A percentile compares a stretch with the other conserved stretches of the same genome.
Evolutionary conservation across 352 stramenopile genomes (phyloP).

Genomic region (Globisporangium spiculum): DNA sequence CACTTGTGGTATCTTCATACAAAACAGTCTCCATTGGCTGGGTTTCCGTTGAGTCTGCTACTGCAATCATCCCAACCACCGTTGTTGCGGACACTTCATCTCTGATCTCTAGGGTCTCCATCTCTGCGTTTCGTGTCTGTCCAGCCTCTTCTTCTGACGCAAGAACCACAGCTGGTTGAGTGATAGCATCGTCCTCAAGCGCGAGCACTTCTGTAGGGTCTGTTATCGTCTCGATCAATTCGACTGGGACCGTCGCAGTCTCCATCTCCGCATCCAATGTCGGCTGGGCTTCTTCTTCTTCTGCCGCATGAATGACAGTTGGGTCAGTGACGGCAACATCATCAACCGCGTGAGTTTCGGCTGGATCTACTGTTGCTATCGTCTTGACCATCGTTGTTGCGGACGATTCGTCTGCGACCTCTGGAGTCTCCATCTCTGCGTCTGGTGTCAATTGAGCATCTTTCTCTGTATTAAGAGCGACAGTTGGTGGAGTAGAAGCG

Average conservation of each 20-base stretch:
- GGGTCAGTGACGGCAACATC: neutral
- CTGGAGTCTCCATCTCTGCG: neutral
- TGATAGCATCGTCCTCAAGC: neutral
- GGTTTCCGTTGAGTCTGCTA: neutral
- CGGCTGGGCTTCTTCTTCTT: neutral
- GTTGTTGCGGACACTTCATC: neutral
- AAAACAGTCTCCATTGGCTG: neutral
- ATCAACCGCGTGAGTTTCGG: neutral
- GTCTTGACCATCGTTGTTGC: neutral
- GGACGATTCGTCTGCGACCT: neutral
- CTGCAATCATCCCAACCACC: neutral
- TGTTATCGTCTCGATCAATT: neutral
- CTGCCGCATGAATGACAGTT: neutral
- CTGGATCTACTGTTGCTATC: neutral
- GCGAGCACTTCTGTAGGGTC: neutral
- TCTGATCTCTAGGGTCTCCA: neutral
- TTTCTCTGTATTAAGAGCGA: neutral
- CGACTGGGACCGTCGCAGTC: neutral
- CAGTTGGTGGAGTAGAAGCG: neutral
- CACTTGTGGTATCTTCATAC: neutral
- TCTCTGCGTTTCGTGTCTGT: neutral
- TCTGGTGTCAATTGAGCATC: neutral
- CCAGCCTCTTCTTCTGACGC: neutral
- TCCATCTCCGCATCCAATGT: neutral
- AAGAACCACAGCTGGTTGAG: neutral